A percentile compares a stretch with the other conserved stretches of the same genome.
Conservation (phyloP, 495 filamentous ascomycete species). For the Baudoinia panamericana region DNA sequence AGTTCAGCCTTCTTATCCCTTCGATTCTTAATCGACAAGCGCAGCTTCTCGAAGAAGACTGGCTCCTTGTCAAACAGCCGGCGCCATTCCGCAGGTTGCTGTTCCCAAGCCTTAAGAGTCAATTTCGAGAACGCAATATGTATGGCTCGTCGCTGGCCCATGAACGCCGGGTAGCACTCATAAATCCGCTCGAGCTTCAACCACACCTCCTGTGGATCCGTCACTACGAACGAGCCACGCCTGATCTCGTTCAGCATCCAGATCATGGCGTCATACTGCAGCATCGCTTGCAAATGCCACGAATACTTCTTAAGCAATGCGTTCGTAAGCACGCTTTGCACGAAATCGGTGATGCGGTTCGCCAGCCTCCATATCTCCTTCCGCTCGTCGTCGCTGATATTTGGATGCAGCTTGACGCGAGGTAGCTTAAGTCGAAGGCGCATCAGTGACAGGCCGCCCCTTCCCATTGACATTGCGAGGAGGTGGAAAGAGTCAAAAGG, state of each 20-base stretch:
- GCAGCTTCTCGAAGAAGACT: conserved; percentile 2
- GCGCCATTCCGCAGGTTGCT: background rate
- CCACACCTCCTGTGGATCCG: conserved; percentile 8
- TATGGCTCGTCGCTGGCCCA: conserved; percentile 2
- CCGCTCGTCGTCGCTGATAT: conserved; percentile 7
- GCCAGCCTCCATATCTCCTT: conserved; percentile 9
- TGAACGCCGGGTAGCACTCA: conserved; percentile 5
- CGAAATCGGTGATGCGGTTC: conserved; percentile 4
- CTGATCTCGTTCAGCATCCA: conserved; percentile 17
- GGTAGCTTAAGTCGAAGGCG: conserved; percentile 14
- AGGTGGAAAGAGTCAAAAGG: conserved; percentile 11
- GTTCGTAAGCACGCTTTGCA: conserved; percentile 5
- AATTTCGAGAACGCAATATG: conserved; percentile 15
- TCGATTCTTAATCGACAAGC: background rate
- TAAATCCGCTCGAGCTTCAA: conserved; percentile 7
- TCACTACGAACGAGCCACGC: background rate
- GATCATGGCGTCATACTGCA: conserved; percentile 19
- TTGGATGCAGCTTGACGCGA: background rate
- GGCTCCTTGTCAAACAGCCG: conserved; percentile 1
- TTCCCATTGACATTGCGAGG: conserved; percentile 5
- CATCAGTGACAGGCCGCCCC: background rate
- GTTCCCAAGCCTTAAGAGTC: conserved; percentile 19
- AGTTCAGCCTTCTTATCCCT: no score
- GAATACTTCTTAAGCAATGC: conserved; percentile 8
- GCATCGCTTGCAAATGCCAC: conserved; percentile 20